These are phyloP conservation scores for Verticillium isaacii DNA, from an alignment of 2,329 filamentous ascomycete species.

Conservation along the genomic window DNA sequence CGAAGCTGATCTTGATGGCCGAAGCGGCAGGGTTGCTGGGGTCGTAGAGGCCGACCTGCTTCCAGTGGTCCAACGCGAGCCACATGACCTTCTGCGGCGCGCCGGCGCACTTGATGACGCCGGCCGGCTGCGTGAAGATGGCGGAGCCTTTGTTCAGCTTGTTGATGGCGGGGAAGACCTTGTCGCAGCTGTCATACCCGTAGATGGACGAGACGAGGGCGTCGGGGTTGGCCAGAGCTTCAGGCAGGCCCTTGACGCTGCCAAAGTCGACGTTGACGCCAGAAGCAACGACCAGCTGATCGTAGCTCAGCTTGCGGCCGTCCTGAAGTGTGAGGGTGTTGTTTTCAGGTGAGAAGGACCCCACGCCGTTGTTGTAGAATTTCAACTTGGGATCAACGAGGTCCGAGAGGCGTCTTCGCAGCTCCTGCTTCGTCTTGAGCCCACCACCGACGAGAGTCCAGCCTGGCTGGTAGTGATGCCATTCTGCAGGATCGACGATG, in stretches of 20 bases:
- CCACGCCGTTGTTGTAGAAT: constrained; percentile 51
- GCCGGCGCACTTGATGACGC: constrained; percentile 56
- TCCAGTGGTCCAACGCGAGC: constrained; percentile 57
- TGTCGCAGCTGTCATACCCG: constrained; percentile 49
- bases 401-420: constrained; percentile 43
- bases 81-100: constrained; percentile 60
- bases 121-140: constrained; percentile 56
- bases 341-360: constrained; percentile 46
- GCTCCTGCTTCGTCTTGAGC: constrained; percentile 56
- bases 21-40: constrained; percentile 30
- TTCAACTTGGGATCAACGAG: constrained; percentile 57
- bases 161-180: constrained; percentile 44
- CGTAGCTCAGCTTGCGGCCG: constrained; percentile 54
- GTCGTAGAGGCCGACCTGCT: constrained; percentile 45
- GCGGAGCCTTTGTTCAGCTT: constrained; percentile 44
- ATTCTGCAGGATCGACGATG: constrained; percentile 56
- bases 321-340: constrained; percentile 51
- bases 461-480: constrained; percentile 65
- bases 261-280: constrained; percentile 48
- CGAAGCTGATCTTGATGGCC: constrained; percentile 47
- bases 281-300: constrained; percentile 60
- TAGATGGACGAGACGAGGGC: constrained; percentile 53
- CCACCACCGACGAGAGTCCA: constrained; percentile 67
- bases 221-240: constrained; percentile 44
- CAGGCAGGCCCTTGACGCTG: constrained; percentile 49